These are phyloP conservation scores for Suillus discolor DNA, from an alignment of 768 basidiomycete species.

Conservation along the genomic window DNA sequence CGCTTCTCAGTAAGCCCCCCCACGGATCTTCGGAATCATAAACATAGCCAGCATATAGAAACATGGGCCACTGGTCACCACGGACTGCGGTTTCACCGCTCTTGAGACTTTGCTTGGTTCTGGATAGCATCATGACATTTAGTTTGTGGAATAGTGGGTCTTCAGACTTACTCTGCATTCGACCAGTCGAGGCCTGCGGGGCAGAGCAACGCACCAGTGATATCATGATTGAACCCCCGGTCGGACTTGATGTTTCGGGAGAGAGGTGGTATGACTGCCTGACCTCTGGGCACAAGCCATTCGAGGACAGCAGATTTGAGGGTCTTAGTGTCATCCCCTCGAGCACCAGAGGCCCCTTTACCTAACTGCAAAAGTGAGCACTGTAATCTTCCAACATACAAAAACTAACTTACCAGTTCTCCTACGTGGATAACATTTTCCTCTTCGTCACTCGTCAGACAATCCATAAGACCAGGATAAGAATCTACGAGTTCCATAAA, in stretches of 20 bases:
- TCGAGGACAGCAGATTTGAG: slow-evolving; percentile 21
- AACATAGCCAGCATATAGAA: background rate
- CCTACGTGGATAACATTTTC: background rate
- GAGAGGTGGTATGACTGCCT: slow-evolving; percentile 17
- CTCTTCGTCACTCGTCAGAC: background rate
- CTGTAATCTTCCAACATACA: background rate
- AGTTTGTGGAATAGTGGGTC: background rate
- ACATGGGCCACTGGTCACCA: background rate
- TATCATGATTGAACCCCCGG: slow-evolving; percentile 26
- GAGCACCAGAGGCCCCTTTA: slow-evolving; percentile 24
- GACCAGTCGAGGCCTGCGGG: slow-evolving; percentile 30
- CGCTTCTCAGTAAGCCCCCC: slow-evolving; percentile 28
- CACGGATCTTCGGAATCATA: slow-evolving; percentile 16
- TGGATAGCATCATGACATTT: background rate
- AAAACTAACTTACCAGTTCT: background rate
- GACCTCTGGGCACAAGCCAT: slow-evolving; percentile 23
- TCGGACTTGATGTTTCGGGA: slow-evolving; percentile 14
- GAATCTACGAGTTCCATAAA: no score
- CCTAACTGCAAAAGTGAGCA: background rate
- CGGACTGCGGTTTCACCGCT: background rate
- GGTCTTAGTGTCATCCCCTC: slow-evolving; percentile 25
- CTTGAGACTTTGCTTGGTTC: background rate
- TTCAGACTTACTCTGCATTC: slow-evolving; percentile 15
- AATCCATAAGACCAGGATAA: background rate
- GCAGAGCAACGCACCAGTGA: slow-evolving; percentile 31